These are phyloP conservation scores for Annulohypoxylon bovei DNA, from an alignment of 495 filamentous ascomycete species.

Conservation along the genomic window DNA sequence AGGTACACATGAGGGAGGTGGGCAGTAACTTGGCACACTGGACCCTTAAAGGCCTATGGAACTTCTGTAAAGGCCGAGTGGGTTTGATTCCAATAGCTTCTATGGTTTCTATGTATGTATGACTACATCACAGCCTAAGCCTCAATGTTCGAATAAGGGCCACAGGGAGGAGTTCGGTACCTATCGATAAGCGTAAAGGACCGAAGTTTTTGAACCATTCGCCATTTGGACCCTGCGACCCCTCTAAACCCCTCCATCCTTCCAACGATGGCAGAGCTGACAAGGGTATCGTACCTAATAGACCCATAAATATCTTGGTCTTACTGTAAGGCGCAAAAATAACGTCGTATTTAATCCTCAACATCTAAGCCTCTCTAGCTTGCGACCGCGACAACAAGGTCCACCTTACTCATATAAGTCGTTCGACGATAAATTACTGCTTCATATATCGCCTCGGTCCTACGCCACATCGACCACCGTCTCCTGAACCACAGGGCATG, in stretches of 20 bases:
- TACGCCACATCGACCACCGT: neutral
- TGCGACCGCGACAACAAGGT: slow-evolving; percentile 15
- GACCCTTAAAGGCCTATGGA: neutral
- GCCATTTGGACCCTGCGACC: slow-evolving; percentile 12
- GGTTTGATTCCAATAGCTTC: neutral
- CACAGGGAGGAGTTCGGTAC: neutral
- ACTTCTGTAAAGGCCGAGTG: slow-evolving; percentile 9
- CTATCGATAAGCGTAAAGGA: slow-evolving; percentile 23
- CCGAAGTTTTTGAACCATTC: neutral
- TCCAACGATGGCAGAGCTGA: neutral
- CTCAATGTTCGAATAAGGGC: neutral
- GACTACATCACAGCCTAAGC: neutral
- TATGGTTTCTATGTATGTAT: neutral
- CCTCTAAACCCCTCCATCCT: slow-evolving; percentile 19
- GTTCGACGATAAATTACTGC: neutral
- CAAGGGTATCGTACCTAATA: slow-evolving; percentile 4
- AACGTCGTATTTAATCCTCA: slow-evolving; percentile 28
- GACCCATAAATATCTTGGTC: slow-evolving; percentile 33
- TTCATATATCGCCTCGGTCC: neutral
- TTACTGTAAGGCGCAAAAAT: slow-evolving; percentile 35
- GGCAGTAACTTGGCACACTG: slow-evolving; percentile 11
- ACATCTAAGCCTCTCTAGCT: slow-evolving; percentile 11
- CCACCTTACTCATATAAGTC: slow-evolving; percentile 31
- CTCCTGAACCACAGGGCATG: slow-evolving; percentile 14
- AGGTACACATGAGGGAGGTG: slow-evolving; percentile 7